Evolutionary conservation across 140 eudicot genomes (phyloP), one percentile per base, ranked within the genome.

Genomic region (Erigeron philadelphicus): DNA sequence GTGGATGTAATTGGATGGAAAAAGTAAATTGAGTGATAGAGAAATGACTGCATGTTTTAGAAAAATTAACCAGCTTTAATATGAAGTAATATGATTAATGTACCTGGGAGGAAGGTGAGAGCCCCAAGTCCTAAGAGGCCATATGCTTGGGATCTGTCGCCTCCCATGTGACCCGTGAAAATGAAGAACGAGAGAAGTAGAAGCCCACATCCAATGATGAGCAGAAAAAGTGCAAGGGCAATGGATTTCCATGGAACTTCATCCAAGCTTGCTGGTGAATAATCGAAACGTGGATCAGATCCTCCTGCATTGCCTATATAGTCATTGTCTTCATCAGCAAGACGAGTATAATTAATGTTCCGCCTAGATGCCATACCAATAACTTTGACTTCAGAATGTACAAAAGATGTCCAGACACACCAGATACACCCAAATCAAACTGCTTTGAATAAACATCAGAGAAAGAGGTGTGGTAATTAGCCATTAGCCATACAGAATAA

Each of bases 121-220:
- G 88, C 65, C 35, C 98, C 98, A 41, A 92, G 95, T 11, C 91
- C 95, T 54, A 88, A 79, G 58, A 92, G 84, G 71, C 96, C 96
- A 78, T 88, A 88, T 17, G 96, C 98, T 78, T 92, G 98, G 72
- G 91, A 82, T 42, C 9, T 73, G 23, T 88, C 96, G 40, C 96
- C 96, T 45, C 86, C 98, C 96, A 91, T 88, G 74, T 88, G 95
- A 73, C 95, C 98, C 23, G 92, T 79, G 76, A 88, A 80, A 76
- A 92, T 81, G 83, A 92, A 92, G 63, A 83, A 53, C 0, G 95
- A 83, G 7, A 88, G 85, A 58, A 86, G 66, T 47, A 88, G 85
- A 76, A 88, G 92, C 8, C 79, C 76, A 42, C 86, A 82, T 15
- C 96, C 98, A 57, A 88, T 90, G 56, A 76, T 58, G 47, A 92